phyloP scores from a whole-genome alignment of 345 rosid species.

The Eucalyptus curtisii region DNA sequence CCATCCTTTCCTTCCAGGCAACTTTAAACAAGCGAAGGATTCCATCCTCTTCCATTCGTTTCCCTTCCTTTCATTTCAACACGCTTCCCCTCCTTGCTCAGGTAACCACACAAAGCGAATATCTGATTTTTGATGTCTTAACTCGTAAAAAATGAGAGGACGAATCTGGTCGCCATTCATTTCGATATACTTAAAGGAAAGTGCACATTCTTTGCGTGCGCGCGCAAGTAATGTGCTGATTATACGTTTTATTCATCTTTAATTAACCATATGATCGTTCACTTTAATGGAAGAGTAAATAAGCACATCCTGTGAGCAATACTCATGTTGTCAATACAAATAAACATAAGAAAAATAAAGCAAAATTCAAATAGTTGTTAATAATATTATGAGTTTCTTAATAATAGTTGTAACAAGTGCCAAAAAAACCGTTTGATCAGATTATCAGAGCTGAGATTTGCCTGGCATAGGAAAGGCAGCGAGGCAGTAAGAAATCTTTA shows the following conservation, averaged over 20 bases:
- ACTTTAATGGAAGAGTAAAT: no score
- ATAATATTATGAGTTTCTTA: not conserved
- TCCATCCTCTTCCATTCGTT: not conserved
- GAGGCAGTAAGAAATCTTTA: no score
- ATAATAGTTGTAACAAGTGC: no score
- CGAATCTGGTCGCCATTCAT: not conserved
- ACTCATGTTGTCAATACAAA: not conserved
- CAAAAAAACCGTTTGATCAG: not conserved
- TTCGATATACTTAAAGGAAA: no score
- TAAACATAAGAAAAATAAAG: not conserved
- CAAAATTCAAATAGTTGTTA: not conserved
- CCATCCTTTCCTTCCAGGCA: not conserved
- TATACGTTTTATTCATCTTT: no score
- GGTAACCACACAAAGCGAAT: not conserved
- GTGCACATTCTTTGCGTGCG: no score
- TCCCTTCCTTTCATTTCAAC: not conserved
- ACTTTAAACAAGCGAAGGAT: not conserved
- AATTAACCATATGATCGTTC: no score
- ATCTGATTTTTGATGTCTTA: no score
- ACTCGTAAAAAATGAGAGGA: not conserved
- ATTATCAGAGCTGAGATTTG: not conserved
- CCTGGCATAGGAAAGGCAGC: no score
- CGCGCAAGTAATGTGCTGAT: no score
- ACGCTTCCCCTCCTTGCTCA: not conserved
- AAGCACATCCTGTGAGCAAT: not conserved